phyloP scores from a whole-genome alignment of 2,329 filamentous ascomycete genomes.

The Parafenestella ontariensis region DNA sequence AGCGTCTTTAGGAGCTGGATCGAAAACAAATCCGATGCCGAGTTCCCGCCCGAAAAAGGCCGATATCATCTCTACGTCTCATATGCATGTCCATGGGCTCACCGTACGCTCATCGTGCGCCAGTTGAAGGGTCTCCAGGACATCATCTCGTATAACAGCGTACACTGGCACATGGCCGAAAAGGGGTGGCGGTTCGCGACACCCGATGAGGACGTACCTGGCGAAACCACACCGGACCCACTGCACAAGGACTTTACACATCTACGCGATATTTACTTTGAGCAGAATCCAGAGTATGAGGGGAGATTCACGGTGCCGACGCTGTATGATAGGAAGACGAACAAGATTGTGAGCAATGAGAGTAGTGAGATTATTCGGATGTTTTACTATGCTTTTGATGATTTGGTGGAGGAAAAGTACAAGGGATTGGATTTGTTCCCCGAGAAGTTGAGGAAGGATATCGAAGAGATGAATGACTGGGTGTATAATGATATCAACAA shows the following conservation, averaged over 20 bases:
- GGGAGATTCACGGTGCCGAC: slow-evolving; percentile 89
- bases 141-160: slow-evolving; percentile 77
- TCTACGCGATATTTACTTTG: slow-evolving; percentile 81
- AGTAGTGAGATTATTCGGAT: slow-evolving; percentile 92
- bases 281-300: slow-evolving; percentile 71
- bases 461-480: slow-evolving; percentile 60
- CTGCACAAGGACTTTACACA: slow-evolving; percentile 73
- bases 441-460: slow-evolving; percentile 51
- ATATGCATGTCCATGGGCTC: slow-evolving; percentile 95
- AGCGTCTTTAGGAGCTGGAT: slow-evolving; percentile 85
- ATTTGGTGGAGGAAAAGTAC: slow-evolving; percentile 54
- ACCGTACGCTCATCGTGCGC: slow-evolving; percentile 84
- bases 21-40: slow-evolving; percentile 71
- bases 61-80: slow-evolving; percentile 95
- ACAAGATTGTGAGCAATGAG: slow-evolving; percentile 88
- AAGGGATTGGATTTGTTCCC: slow-evolving; percentile 56
- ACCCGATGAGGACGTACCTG: slow-evolving; percentile 64
- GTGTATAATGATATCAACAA: slow-evolving; percentile 62
- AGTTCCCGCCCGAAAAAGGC: slow-evolving; percentile 84
- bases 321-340: slow-evolving; percentile 78
- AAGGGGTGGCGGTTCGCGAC: slow-evolving; percentile 85
- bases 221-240: slow-evolving; percentile 66
- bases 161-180: slow-evolving; percentile 87
- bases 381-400: slow-evolving; percentile 82
- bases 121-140: slow-evolving; percentile 93